A percentile compares a stretch with the other conserved stretches of the same genome.
phyloP scores from a whole-genome alignment of 83 land plant genomes.

The Thuja plicata region DNA sequence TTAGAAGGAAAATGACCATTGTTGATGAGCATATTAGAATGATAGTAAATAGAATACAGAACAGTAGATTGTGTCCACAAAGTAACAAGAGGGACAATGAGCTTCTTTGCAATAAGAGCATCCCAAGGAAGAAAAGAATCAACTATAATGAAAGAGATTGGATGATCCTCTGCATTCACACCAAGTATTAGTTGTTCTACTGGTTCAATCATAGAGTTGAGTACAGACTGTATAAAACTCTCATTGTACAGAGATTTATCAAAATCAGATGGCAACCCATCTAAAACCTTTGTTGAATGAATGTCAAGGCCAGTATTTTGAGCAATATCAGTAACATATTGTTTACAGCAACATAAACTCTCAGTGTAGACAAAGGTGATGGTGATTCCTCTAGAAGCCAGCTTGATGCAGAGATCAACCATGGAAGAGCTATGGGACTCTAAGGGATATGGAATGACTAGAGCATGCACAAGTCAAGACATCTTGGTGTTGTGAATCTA shows the following conservation, averaged over 20 bases:
- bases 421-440: constrained; percentile 59
- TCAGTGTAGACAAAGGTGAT: constrained; percentile 41
- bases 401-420: constrained; percentile 30
- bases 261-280: constrained; percentile 30
- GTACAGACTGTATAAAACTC: constrained; percentile 25
- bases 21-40: constrained; percentile 11
- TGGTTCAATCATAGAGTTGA: too few relatives aligned
- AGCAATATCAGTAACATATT: too few relatives aligned
- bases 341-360: constrained; percentile 24
- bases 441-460: too few relatives aligned
- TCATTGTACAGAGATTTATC: constrained; percentile 21
- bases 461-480: too few relatives aligned
- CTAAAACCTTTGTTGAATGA: constrained; percentile 23
- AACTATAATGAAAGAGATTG: constrained; percentile 30
- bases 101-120: constrained; percentile 24
- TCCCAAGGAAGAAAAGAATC: constrained; percentile 38
- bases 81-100: constrained; percentile 30
- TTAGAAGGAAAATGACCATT: constrained; percentile 8
- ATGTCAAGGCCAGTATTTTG: constrained; percentile 11
- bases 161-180: too few relatives aligned
- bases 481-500: too few relatives aligned
- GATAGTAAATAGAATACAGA: constrained; percentile 25
- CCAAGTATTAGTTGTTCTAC: too few relatives aligned
- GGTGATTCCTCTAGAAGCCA: constrained; percentile 23
- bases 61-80: constrained; percentile 40